These are phyloP conservation scores for Arthrobotrys conoides DNA, from an alignment of 2,329 filamentous ascomycete species.

Conservation along the genomic window DNA sequence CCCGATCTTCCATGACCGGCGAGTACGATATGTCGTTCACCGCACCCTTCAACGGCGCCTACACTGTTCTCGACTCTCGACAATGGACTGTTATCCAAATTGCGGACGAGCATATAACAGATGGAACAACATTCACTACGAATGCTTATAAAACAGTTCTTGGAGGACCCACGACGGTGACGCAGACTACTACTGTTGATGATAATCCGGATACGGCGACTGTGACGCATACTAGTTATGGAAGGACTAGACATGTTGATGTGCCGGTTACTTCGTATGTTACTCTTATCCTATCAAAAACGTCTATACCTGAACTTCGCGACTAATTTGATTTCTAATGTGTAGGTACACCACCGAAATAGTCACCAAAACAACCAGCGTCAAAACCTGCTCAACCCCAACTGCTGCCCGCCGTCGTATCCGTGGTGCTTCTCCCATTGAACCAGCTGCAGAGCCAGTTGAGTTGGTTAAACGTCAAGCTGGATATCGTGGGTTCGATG, in stretches of 20 bases:
- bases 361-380: constrained; percentile 36
- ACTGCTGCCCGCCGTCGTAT: background rate
- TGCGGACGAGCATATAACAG: background rate
- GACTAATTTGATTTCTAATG: too few species aligned
- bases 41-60: background rate
- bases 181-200: constrained; percentile 23
- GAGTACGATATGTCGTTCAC: constrained; percentile 11
- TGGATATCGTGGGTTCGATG: constrained; percentile 42
- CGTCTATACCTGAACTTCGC: background rate
- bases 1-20: constrained; percentile 21
- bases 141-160: constrained; percentile 14
- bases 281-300: background rate
- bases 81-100: constrained; percentile 11
- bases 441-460: background rate
- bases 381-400: constrained; percentile 20
- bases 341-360: constrained; percentile 24
- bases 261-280: constrained; percentile 48
- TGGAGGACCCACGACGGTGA: constrained; percentile 14
- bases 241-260: constrained; percentile 39
- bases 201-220: constrained; percentile 7
- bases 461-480: constrained; percentile 34
- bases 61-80: background rate
- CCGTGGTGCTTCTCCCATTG: constrained; percentile 4
- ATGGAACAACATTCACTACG: constrained; percentile 27
- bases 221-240: constrained; percentile 36